Base-by-base conservation (phyloP, 164 flowering plant genomes). In the Akebia trifoliata region DNA sequence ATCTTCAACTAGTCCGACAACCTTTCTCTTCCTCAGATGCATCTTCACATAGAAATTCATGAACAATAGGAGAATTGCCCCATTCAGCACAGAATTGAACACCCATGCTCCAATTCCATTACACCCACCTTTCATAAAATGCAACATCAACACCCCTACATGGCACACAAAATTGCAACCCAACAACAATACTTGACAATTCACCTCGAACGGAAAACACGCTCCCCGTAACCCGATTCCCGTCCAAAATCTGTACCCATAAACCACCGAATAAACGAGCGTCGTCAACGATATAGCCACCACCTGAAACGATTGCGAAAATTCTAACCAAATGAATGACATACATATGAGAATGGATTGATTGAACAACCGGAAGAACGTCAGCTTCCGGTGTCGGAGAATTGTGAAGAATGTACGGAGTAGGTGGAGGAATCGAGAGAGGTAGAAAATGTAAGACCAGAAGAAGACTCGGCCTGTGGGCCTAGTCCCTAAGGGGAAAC, bases 241-340 rank as follows among this genome's bases (percentile, higher is more conserved):
- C 8, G 75, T 78, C 93, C 90, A 86, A 65, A 91, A 91, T 9
- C 88, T 52, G 66, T 83, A 88, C 25, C 83, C 95, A 65, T 88
- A 84, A 0, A 83, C 82, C 9, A 86, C 69, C 1, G 81, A 51
- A 63, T 85, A 79, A 5, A 78, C 55, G 30, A 76, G 40, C 4
- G 83, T 81, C 2, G 85, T 70, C 5, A 57, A 61, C 17, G 86
- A 60, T 1, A 91, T 88, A 6, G 81, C 96, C 32, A 82, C 51
- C 7, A 91, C 86, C 50, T 91, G 98, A 57, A 91, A 83, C 11
- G 96, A 89, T 57, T 91, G 98, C 0, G 96, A 84, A 70, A 84
- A 91, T 47, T 91, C 95, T 2, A 91, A 81, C 98, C 98, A 91
- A 4, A 88, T 62, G 51, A 84, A 91, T 0, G 92, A 76, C 79